phyloP scores from a whole-genome alignment of 176 grass and related monocot species.

The Stipa capillata region DNA sequence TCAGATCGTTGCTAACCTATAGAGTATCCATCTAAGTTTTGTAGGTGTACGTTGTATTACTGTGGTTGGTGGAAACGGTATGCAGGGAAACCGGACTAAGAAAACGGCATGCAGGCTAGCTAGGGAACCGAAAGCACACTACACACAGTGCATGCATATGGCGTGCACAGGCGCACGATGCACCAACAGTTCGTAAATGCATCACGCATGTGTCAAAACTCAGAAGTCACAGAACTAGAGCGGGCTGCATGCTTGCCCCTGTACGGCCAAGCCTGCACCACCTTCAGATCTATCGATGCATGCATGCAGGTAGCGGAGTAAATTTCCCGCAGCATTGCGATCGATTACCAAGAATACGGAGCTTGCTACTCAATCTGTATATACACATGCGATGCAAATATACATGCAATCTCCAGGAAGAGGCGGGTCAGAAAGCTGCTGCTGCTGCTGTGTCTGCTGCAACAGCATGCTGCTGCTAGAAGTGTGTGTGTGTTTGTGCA shows the following conservation, averaged over 20 bases:
- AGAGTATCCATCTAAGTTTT: too few species aligned
- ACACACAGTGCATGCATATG: not conserved
- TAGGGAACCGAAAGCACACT: too few species aligned
- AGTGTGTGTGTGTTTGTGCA: too few species aligned
- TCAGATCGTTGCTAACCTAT: too few species aligned
- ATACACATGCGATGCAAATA: not conserved
- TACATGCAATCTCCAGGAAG: too few species aligned
- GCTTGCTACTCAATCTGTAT: too few species aligned
- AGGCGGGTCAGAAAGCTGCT: not conserved
- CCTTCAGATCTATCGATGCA: not conserved
- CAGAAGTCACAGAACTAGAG: not conserved
- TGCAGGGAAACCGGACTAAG: not conserved
- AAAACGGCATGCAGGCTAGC: too few species aligned
- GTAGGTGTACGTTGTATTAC: too few species aligned
- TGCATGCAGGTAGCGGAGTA: not conserved
- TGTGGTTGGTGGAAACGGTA: constrained; percentile 15
- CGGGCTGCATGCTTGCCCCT: not conserved
- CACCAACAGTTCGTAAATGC: not conserved
- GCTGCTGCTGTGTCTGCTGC: too few species aligned
- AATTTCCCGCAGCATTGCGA: not conserved
- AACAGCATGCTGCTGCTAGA: too few species aligned
- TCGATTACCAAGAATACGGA: not conserved
- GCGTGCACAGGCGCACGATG: not conserved
- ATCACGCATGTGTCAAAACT: not conserved
- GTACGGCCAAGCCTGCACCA: not conserved